Evolutionary conservation across 2,329 filamentous ascomycete genomes (phyloP).

Genomic region (Pleomassaria siparia): DNA sequence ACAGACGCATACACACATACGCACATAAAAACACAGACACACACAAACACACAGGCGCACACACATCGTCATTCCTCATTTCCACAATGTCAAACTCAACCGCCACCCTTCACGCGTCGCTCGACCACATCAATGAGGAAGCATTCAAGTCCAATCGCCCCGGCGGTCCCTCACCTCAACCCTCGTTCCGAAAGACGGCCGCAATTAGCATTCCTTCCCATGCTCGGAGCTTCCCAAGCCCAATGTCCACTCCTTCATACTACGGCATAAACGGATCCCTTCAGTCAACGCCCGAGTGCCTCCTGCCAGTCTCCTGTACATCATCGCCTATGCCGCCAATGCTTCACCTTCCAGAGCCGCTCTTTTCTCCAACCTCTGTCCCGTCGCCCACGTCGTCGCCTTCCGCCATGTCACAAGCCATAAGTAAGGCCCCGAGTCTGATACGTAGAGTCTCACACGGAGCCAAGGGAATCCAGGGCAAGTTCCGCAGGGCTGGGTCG

Average conservation of each 20-base stretch:
- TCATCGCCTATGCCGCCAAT: conserved; percentile 47
- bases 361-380: conserved; percentile 55
- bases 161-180: conserved; percentile 36
- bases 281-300: conserved; percentile 67
- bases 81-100: conserved; percentile 15
- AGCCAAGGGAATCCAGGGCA: conserved; percentile 68
- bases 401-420: conserved; percentile 65
- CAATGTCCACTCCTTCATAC: conserved; percentile 38
- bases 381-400: conserved; percentile 45
- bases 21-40: too few relatives aligned
- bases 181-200: conserved; percentile 30
- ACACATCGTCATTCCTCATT: background rate
- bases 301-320: conserved; percentile 58
- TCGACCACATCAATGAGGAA: conserved; percentile 29
- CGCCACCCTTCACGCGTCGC: conserved; percentile 19
- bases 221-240: conserved; percentile 45
- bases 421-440: conserved; percentile 64
- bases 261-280: conserved; percentile 64
- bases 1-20: too few relatives aligned
- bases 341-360: conserved; percentile 74
- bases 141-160: conserved; percentile 20
- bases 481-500: conserved; percentile 76
- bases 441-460: conserved; percentile 85
- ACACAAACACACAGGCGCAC: conserved; percentile 18
- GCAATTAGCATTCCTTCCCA: conserved; percentile 40